A percentile compares a stretch with the other conserved stretches of the same genome.
These are phyloP conservation scores for Themeda triandra DNA, from an alignment of 176 grass and related monocot genomes.

Conservation along the genomic window DNA sequence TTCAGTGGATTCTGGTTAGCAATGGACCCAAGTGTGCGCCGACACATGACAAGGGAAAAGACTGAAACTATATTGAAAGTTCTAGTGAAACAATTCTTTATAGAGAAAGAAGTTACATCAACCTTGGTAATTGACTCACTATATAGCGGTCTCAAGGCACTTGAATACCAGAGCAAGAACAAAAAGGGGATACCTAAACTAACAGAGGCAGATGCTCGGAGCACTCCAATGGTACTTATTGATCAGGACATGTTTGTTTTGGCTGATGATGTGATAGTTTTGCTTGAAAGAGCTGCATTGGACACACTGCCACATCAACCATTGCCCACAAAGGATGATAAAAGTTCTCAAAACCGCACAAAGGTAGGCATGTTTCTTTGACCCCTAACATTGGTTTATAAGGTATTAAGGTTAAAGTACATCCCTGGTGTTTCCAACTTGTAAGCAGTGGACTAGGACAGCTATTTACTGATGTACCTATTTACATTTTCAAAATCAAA, in stretches of 20 bases:
- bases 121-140: constrained; percentile 89
- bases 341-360: constrained; percentile 63
- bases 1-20: constrained; percentile 75
- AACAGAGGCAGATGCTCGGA: constrained; percentile 52
- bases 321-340: constrained; percentile 83
- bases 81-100: constrained; percentile 81
- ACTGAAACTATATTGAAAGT: constrained; percentile 70
- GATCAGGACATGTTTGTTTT: constrained; percentile 88
- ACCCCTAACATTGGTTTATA: neutral
- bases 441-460: neutral
- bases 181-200: constrained; percentile 53
- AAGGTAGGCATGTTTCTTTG: constrained; percentile 46
- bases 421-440: constrained; percentile 18
- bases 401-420: neutral
- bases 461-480: neutral
- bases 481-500: constrained; percentile 1
- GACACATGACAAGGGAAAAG: constrained; percentile 74
- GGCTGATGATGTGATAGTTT: constrained; percentile 72
- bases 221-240: constrained; percentile 67
- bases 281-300: constrained; percentile 79
- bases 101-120: constrained; percentile 93
- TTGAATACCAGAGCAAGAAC: constrained; percentile 72
- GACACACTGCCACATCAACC: constrained; percentile 68
- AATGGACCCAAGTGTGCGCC: constrained; percentile 54
- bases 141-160: constrained; percentile 65